These are phyloP conservation scores for Arabis hirsuta DNA, from an alignment of 345 rosid genomes.

Conservation along the genomic window DNA sequence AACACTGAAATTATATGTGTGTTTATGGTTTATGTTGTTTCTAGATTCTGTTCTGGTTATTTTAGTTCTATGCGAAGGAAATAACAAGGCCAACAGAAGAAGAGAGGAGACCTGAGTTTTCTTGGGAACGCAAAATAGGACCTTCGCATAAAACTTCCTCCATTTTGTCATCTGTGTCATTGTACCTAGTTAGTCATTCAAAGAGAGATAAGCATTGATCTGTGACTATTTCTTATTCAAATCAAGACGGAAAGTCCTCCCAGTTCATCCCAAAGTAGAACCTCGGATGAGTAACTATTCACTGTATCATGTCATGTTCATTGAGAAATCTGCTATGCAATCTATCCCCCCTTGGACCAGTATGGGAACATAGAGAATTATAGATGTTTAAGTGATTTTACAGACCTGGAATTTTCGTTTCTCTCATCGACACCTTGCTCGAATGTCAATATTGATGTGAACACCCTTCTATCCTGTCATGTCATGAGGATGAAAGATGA, in stretches of 20 bases:
- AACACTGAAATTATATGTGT: neutral
- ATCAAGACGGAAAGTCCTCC: neutral
- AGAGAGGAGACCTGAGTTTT: constrained; percentile 51
- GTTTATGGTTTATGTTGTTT: constrained; percentile 21
- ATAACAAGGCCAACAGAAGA: constrained; percentile 15
- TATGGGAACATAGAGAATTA: neutral
- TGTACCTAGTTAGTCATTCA: constrained; percentile 43
- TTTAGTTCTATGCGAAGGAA: neutral
- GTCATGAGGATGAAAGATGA: constrained; percentile 27
- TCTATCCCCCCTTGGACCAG: constrained; percentile 3
- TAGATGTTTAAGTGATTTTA: neutral
- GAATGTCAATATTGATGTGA: constrained; percentile 49
- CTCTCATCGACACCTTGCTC: constrained; percentile 44
- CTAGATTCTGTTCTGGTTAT: neutral
- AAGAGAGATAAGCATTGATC: constrained; percentile 16
- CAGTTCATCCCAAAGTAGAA: constrained; percentile 12
- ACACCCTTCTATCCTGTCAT: constrained; percentile 61
- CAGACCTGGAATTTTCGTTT: constrained; percentile 52
- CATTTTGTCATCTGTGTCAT: constrained; percentile 41
- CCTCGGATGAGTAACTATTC: constrained; percentile 12
- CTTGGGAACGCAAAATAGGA: constrained; percentile 43
- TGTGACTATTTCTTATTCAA: neutral
- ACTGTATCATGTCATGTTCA: constrained; percentile 1
- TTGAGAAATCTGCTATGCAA: constrained; percentile 9
- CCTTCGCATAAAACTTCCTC: constrained; percentile 47